phyloP scores from a whole-genome alignment of 441 rosid species.

The Brassica hybrid region DNA sequence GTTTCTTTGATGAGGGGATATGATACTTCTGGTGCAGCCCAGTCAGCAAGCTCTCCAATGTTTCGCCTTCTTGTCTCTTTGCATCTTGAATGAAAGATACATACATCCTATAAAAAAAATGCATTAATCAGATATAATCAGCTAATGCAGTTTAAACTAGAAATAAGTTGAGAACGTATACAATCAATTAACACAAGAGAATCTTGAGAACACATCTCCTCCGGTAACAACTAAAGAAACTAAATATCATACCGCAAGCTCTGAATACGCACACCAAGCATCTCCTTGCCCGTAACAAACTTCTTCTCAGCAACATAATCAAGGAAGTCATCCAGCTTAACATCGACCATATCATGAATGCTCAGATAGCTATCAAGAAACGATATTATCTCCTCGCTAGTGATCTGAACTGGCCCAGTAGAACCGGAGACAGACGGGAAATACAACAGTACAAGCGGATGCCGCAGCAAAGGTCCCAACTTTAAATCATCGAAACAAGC shows the following conservation, averaged over 20 bases:
- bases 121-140: slow-evolving; percentile 4
- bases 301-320: slow-evolving; percentile 64
- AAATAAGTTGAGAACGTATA: slow-evolving; percentile 3
- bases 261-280: slow-evolving; percentile 82
- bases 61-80: slow-evolving; percentile 56
- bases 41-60: slow-evolving; percentile 49
- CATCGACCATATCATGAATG: slow-evolving; percentile 42
- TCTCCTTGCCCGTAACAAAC: slow-evolving; percentile 63
- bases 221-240: too few species aligned
- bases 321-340: slow-evolving; percentile 66
- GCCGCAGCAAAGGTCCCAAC: slow-evolving; percentile 81
- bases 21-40: slow-evolving; percentile 46
- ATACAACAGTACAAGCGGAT: slow-evolving; percentile 72
- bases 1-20: slow-evolving; percentile 50
- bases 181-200: too few species aligned
- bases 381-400: slow-evolving; percentile 63
- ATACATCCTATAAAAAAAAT: slow-evolving; percentile 63
- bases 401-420: slow-evolving; percentile 58
- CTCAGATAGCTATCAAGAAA: slow-evolving; percentile 60
- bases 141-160: slow-evolving; percentile 15
- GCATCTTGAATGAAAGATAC: slow-evolving; percentile 69
- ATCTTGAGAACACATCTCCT: too few species aligned
- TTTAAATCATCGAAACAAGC: slow-evolving; percentile 71
- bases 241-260: slow-evolving; percentile 68
- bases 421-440: slow-evolving; percentile 55